These are phyloP conservation scores for Fusarium irregulare DNA, from an alignment of 2,329 filamentous ascomycete genomes.

Conservation along the genomic window DNA sequence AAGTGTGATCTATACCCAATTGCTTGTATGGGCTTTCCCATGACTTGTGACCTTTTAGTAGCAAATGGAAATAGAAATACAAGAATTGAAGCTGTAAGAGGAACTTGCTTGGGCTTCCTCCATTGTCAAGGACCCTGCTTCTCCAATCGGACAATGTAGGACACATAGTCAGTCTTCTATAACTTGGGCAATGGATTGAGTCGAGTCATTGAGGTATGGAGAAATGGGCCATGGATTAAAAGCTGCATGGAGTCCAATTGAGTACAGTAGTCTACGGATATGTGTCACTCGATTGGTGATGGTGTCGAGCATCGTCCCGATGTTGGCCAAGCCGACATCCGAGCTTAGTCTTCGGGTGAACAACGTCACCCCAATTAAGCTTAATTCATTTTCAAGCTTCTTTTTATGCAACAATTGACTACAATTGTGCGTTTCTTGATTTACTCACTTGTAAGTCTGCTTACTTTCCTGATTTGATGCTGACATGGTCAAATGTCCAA, in stretches of 20 bases:
- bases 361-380: neutral
- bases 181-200: neutral
- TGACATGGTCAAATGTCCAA: neutral
- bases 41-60: neutral
- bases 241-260: neutral
- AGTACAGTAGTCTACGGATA: neutral
- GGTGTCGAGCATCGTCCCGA: neutral
- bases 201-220: no score
- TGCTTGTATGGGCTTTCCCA: accelerated
- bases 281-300: neutral
- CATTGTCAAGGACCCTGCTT: neutral
- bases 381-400: conserved; percentile 37
- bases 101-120: no score
- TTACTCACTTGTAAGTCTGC: neutral
- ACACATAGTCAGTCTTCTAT: neutral
- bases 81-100: neutral
- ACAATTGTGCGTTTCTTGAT: neutral
- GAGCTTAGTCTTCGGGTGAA: neutral
- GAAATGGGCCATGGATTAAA: neutral
- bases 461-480: neutral
- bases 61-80: neutral
- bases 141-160: neutral
- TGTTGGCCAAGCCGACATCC: neutral
- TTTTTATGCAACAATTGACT: neutral
- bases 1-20: neutral